Conservation (phyloP, 1,284 basidiomycete species). For the Meripilus lineatus region DNA sequence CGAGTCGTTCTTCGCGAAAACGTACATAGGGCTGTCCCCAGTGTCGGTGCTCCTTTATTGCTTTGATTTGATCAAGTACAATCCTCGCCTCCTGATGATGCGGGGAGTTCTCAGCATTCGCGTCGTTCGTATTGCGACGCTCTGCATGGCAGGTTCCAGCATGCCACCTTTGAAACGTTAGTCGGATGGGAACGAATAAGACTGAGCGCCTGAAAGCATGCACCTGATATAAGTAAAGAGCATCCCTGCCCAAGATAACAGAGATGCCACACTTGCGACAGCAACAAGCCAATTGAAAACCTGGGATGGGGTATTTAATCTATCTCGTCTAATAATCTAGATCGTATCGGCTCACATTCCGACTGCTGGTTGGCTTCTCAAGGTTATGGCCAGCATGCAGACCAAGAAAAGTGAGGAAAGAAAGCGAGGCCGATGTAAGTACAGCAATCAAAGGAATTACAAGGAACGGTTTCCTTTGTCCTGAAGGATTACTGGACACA, state of each 20-base stretch:
- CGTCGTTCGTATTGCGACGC: constrained; percentile 11
- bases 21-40: constrained; percentile 23
- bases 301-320: no score
- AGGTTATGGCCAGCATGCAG: no score
- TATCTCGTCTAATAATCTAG: no score
- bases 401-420: constrained; percentile 22
- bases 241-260: constrained; percentile 27
- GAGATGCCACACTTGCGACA: constrained; percentile 24
- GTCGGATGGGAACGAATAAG: neutral
- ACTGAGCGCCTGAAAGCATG: neutral
- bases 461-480: no score
- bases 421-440: constrained; percentile 20
- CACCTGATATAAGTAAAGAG: constrained; percentile 26
- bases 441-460: constrained; percentile 24
- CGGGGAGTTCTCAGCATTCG: neutral
- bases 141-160: constrained; percentile 24
- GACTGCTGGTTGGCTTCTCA: no score
- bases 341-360: no score
- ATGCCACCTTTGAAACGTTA: constrained; percentile 15
- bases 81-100: constrained; percentile 7
- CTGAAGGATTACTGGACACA: no score
- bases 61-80: constrained; percentile 15
- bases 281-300: constrained; percentile 23
- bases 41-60: constrained; percentile 22
- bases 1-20: neutral